Percentiles rank a stretch among this genome's conserved stretches.
Evolutionary conservation across 1,284 basidiomycete genomes (phyloP).

Genomic region (Ceratobasidium sp.): DNA sequence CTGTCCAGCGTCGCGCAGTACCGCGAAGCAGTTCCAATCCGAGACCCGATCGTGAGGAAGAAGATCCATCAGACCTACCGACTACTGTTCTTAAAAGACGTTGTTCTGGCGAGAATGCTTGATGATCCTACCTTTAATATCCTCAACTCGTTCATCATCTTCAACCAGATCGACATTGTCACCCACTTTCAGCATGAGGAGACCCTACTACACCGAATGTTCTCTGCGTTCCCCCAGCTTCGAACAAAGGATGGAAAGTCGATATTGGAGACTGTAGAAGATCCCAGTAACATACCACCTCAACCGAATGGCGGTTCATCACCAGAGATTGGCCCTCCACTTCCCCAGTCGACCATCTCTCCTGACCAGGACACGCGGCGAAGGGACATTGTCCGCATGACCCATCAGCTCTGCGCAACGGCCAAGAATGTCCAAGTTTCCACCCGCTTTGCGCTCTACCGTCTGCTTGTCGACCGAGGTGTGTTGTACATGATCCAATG

Average conservation of each 20-base stretch:
- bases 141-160: slow-evolving; percentile 96
- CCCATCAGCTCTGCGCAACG: slow-evolving; percentile 95
- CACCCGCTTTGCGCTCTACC: slow-evolving; percentile 87
- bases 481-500: slow-evolving; percentile 92
- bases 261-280: slow-evolving; percentile 45
- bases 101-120: slow-evolving; percentile 92
- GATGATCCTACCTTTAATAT: slow-evolving; percentile 98
- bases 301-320: slow-evolving; percentile 39
- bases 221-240: slow-evolving; percentile 76
- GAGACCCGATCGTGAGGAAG: slow-evolving; percentile 80
- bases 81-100: slow-evolving; percentile 96
- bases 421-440: slow-evolving; percentile 96
- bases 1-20: slow-evolving; percentile 83
- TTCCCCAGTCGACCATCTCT: slow-evolving; percentile 34
- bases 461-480: slow-evolving; percentile 88
- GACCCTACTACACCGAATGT: slow-evolving; percentile 79
- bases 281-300: slow-evolving; percentile 32
- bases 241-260: slow-evolving; percentile 45
- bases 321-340: slow-evolving; percentile 12
- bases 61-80: slow-evolving; percentile 95
- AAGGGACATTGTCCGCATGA: slow-evolving; percentile 79
- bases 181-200: slow-evolving; percentile 85
- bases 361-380: slow-evolving; percentile 28
- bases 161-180: slow-evolving; percentile 99
- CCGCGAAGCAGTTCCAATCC: slow-evolving; percentile 86